Conservation (phyloP, 2,329 filamentous ascomycete species). For the Phialophora macrospora region DNA sequence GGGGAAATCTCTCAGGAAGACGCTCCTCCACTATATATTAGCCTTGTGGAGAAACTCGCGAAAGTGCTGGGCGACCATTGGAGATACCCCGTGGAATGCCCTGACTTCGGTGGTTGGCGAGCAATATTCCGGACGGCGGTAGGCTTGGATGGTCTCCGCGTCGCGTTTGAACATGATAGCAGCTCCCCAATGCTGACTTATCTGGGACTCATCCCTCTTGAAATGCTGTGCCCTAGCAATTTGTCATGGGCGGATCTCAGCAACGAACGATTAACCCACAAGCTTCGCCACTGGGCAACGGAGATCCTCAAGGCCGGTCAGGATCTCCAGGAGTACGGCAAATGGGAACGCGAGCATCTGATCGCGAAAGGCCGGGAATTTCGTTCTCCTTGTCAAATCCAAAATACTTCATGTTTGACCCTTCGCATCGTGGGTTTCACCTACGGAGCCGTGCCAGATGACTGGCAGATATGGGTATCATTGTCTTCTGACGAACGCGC, state of each 20-base stretch:
- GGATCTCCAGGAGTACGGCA: constrained; percentile 16
- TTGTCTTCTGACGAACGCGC: constrained; percentile 15
- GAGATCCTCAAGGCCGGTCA: constrained; percentile 21
- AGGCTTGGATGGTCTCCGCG: constrained; percentile 4
- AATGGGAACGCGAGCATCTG: constrained; percentile 11
- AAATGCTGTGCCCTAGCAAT: too few relatives aligned
- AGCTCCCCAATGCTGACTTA: constrained; percentile 15
- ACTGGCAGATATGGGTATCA: constrained; percentile 24
- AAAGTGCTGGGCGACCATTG: not conserved
- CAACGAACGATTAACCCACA: constrained; percentile 11
- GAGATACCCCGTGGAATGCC: too few relatives aligned
- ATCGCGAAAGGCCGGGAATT: not conserved
- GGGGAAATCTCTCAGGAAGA: not conserved
- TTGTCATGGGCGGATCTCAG: not conserved
- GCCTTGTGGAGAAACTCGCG: constrained; percentile 3
- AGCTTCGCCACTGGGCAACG: constrained; percentile 16
- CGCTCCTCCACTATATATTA: not conserved
- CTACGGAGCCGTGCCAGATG: constrained; percentile 12
- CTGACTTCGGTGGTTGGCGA: constrained; percentile 8
- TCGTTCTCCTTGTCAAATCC: not conserved
- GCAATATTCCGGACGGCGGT: constrained; percentile 9
- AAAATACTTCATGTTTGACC: too few relatives aligned
- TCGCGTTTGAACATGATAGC: constrained; percentile 8
- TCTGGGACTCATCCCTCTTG: not conserved
- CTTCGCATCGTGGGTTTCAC: constrained; percentile 8